Evolutionary conservation across 2,329 filamentous ascomycete species (phyloP).

Genomic region (Aspergillus glaucus): DNA sequence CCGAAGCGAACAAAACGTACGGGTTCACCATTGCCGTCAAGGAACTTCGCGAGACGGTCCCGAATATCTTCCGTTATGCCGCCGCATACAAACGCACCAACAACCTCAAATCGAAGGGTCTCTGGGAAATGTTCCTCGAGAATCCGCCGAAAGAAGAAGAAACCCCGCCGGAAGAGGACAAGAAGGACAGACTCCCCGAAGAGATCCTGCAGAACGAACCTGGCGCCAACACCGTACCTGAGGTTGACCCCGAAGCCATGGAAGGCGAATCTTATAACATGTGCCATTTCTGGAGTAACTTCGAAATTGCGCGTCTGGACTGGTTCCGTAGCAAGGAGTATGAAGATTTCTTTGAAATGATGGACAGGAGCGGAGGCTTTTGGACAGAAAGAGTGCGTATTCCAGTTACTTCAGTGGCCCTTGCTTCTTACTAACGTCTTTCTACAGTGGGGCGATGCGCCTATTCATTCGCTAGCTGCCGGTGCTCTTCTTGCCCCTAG

Average conservation of each 20-base stretch:
- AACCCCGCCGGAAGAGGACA: constrained; percentile 53
- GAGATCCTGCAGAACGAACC: constrained; percentile 74
- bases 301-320: constrained; percentile 89
- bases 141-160: constrained; percentile 49
- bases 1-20: constrained; percentile 90
- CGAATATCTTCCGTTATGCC: constrained; percentile 98
- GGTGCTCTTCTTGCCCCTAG: constrained; percentile 72
- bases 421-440: constrained; percentile 4
- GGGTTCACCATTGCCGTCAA: constrained; percentile 99
- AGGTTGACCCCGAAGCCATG: constrained; percentile 89
- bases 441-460: constrained; percentile 88
- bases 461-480: constrained; percentile 93
- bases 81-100: constrained; percentile 92
- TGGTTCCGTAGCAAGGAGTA: constrained; percentile 98
- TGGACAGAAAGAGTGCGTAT: constrained; percentile 93
- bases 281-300: constrained; percentile 99
- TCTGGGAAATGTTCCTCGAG: constrained; percentile 99
- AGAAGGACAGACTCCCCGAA: constrained; percentile 67
- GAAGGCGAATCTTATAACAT: constrained; percentile 98
- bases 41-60: constrained; percentile 93
- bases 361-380: constrained; percentile 96
- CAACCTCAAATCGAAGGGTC: constrained; percentile 80
- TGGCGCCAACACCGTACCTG: constrained; percentile 61
- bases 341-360: constrained; percentile 97
- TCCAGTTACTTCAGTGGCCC: constrained; percentile 12